Evolutionary conservation across 805 yeast species (phyloP), one percentile per base, ranked within the genome.

Genomic region (Phaffomyces antillensis): DNA sequence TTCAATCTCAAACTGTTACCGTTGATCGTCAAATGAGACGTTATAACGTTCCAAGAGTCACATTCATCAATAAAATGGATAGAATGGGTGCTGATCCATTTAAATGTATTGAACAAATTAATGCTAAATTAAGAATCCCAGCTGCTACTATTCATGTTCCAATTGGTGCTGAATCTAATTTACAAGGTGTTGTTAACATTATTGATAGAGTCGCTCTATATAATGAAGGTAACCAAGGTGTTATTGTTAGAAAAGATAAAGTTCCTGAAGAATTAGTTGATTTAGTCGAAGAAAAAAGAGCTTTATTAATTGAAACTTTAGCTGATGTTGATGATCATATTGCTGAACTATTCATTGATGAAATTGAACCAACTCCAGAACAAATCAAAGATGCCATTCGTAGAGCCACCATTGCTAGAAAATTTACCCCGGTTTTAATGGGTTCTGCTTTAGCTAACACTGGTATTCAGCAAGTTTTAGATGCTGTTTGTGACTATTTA

Each of bases 1-100:
- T 93, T 39, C 99, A 93, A 68, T 88, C 96, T 2, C 99, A 93
- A 67, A 93, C 99, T 17, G 96, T 93, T 48, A 93, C 99, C 36
- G 99, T 93, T 39, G 99, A 93, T 66, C 83, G 99, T 63, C 99
- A 93, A 71, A 93, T 93, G 99, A 81, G 96, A 59, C 83, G 99
- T 64, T 93, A 93, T 69, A 89, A 93, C 62, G 96, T 93, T 60
- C 99, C 99, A 44, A 79, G 99, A 61, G 76, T 93, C 43, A 91
- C 99, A 10, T 93, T 93, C 61, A 86, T 93, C 66, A 93, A 93
- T 71, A 93, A 93, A 72, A 90, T 93, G 97, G 99, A 93, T 67
- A 81, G 99, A 64, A 87, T 93, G 96, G 99, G 99, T 54, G 86
- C 99, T 45, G 83, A 93, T 67, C 99, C 99, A 20, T 93, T 95